Percentiles rank a stretch among this genome's conserved stretches.
phyloP scores from a whole-genome alignment of 345 rosid species.

The Gossypium thurberi region DNA sequence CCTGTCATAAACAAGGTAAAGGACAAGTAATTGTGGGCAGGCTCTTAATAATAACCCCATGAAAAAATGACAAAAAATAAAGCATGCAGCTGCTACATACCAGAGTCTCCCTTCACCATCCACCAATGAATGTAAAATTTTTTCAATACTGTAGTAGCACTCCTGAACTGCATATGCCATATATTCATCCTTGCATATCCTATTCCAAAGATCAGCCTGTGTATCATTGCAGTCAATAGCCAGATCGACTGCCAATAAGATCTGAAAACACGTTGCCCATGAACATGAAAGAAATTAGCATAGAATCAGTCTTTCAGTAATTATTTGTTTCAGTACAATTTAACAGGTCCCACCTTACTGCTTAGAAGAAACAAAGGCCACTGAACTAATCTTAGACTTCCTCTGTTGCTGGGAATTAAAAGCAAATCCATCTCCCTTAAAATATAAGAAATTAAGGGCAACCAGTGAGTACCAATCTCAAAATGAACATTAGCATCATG shows the following conservation, averaged over 20 bases:
- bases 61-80: slow-evolving; percentile 11
- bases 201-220: slow-evolving; percentile 69
- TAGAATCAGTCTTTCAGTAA: neutral
- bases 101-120: slow-evolving; percentile 94
- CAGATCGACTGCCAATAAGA: slow-evolving; percentile 86
- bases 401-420: slow-evolving; percentile 84
- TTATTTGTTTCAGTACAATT: neutral
- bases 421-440: slow-evolving; percentile 96
- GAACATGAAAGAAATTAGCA: slow-evolving; percentile 14
- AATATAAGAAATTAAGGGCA: slow-evolving; percentile 7
- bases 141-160: slow-evolving; percentile 84
- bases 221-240: slow-evolving; percentile 88
- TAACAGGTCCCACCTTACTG: slow-evolving; percentile 64
- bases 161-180: slow-evolving; percentile 97
- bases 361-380: slow-evolving; percentile 99
- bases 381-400: slow-evolving; percentile 84
- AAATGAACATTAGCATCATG: slow-evolving; percentile 7
- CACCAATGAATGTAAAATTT: slow-evolving; percentile 69
- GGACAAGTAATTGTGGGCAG: slow-evolving; percentile 8
- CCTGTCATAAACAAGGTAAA: slow-evolving; percentile 40
- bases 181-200: slow-evolving; percentile 86
- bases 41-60: neutral
- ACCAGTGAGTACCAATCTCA: neutral
- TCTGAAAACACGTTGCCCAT: slow-evolving; percentile 39
- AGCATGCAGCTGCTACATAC: slow-evolving; percentile 32